Evolutionary conservation across 768 basidiomycete genomes (phyloP).

Genomic region (Tricholoma saponaceum): DNA sequence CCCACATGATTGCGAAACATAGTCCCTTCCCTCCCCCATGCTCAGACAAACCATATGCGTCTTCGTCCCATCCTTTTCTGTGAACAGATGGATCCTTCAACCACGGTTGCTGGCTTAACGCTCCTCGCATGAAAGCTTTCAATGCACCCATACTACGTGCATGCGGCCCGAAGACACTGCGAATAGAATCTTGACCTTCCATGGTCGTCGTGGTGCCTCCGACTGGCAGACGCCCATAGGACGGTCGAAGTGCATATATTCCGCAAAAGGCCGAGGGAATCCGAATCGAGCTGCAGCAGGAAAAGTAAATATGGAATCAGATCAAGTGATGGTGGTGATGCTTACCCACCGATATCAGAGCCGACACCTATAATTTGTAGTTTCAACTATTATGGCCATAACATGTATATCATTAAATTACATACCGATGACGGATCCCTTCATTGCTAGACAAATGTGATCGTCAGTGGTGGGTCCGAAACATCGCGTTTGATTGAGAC

Average conservation of each 20-base stretch:
- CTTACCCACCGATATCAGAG: constrained; percentile 76
- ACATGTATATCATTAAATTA: neutral
- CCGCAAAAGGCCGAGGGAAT: constrained; percentile 68
- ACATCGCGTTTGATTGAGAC: neutral
- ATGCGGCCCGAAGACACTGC: constrained; percentile 75
- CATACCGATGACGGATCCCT: constrained; percentile 40
- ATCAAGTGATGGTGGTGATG: neutral
- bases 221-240: constrained; percentile 68
- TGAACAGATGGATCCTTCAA: constrained; percentile 54
- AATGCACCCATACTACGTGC: constrained; percentile 55
- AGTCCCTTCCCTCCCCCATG: constrained; percentile 49
- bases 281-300: constrained; percentile 52
- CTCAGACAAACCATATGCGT: constrained; percentile 54
- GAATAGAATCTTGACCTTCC: constrained; percentile 68
- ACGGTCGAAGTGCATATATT: constrained; percentile 68
- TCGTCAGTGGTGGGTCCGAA: neutral
- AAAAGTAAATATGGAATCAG: neutral
- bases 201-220: constrained; percentile 58
- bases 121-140: constrained; percentile 60
- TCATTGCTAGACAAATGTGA: constrained; percentile 27
- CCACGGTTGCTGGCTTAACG: constrained; percentile 64
- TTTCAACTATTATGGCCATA: neutral
- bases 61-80: constrained; percentile 58
- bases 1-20: constrained; percentile 63
- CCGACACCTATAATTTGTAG: constrained; percentile 55